Evolutionary conservation across 2,329 filamentous ascomycete species (phyloP).

Genomic region (Phaeosphaeriaceae sp.): DNA sequence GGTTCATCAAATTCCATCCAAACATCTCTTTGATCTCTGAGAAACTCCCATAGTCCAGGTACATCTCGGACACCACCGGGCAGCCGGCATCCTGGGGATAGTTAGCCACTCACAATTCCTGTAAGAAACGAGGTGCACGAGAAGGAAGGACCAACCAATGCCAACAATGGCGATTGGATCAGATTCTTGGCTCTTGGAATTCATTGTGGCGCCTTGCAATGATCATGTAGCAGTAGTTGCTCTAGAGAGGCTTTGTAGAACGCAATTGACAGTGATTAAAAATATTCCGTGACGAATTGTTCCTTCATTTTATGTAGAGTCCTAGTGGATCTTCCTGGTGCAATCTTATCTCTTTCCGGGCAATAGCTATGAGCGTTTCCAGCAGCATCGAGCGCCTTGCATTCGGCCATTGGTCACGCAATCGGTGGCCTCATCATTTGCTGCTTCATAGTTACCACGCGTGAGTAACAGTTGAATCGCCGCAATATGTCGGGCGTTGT

Average conservation of each 20-base stretch:
- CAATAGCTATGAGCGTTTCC: neutral
- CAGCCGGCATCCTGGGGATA: neutral
- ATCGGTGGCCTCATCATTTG: neutral
- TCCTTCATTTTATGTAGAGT: neutral
- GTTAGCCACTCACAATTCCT: neutral
- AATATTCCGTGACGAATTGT: neutral
- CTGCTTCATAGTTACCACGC: neutral
- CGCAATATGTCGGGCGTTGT: neutral
- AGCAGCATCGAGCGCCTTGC: neutral
- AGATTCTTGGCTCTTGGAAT: neutral
- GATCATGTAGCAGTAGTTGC: neutral
- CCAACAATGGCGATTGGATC: neutral
- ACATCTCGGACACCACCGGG: neutral
- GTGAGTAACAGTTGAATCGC: too few species aligned
- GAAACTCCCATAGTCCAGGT: slow-evolving; percentile 34
- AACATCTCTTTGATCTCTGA: slow-evolving; percentile 39
- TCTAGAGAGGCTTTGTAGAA: neutral
- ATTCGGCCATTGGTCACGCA: neutral
- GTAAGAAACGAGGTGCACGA: neutral
- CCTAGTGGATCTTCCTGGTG: neutral
- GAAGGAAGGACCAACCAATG: neutral
- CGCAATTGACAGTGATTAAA: neutral
- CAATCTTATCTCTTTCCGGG: neutral
- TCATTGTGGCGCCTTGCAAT: neutral
- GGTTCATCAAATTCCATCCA: slow-evolving; percentile 39